A percentile compares a stretch with the other conserved stretches of the same genome.
phyloP scores from a whole-genome alignment of 2,329 filamentous ascomycete genomes.

The Sphaerulina musiva region DNA sequence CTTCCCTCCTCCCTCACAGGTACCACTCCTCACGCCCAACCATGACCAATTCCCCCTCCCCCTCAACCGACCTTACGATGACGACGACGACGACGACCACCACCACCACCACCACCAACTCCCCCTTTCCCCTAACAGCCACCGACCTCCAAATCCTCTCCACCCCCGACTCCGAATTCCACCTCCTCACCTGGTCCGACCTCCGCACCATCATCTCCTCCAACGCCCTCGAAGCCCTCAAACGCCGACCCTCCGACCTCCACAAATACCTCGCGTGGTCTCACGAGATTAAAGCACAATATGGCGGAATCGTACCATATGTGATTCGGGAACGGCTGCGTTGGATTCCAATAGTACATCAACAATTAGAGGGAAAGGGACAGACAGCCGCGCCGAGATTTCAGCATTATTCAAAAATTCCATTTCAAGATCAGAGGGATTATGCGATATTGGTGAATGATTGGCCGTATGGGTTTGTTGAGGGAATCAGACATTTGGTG shows the following conservation, averaged over 20 bases:
- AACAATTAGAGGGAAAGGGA: too few relatives aligned
- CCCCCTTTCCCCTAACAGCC: conserved; percentile 44
- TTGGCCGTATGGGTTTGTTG: conserved; percentile 55
- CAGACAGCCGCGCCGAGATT: conserved; percentile 33
- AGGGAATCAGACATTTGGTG: conserved; percentile 51
- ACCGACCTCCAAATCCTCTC: conserved; percentile 46
- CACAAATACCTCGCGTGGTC: conserved; percentile 56
- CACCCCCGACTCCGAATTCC: conserved; percentile 48
- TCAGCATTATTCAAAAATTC: conserved; percentile 40
- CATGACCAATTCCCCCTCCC: too few relatives aligned
- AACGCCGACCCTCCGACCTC: conserved; percentile 54
- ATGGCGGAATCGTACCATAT: conserved; percentile 52
- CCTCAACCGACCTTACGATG: too few relatives aligned
- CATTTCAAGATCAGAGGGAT: conserved; percentile 50
- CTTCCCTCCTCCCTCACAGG: too few relatives aligned
- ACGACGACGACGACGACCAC: too few relatives aligned
- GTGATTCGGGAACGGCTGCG: conserved; percentile 50
- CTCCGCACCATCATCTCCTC: conserved; percentile 46
- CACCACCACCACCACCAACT: conserved; percentile 27
- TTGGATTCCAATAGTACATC: conserved; percentile 39
- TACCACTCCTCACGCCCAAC: too few relatives aligned
- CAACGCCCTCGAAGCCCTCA: conserved; percentile 51
- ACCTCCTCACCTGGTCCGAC: conserved; percentile 48
- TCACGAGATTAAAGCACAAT: conserved; percentile 46
- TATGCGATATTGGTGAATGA: conserved; percentile 55